Evolutionary conservation across 192 early-diverging fungal genomes (phyloP).

Genomic region (Coemansia erecta): DNA sequence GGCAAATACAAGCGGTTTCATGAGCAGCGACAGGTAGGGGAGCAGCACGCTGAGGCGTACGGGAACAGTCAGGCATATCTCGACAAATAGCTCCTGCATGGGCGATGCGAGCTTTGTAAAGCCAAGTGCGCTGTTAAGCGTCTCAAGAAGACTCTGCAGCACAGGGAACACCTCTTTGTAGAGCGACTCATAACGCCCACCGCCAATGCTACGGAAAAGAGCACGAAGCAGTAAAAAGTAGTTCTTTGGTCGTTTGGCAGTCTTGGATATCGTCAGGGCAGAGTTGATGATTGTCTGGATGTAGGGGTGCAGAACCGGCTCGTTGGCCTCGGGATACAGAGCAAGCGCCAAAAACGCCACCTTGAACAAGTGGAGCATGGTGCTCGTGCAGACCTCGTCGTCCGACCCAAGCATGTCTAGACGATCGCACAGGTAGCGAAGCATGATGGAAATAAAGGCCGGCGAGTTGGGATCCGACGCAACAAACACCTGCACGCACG

Average conservation of each 20-base stretch:
- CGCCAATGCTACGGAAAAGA: constrained; percentile 94
- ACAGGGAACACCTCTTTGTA: constrained; percentile 96
- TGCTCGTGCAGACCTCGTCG: constrained; percentile 48
- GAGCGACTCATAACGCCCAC: constrained; percentile 90
- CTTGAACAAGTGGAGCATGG: constrained; percentile 89
- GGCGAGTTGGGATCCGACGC: constrained; percentile 63
- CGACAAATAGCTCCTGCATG: constrained; percentile 95
- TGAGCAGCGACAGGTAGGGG: constrained; percentile 88
- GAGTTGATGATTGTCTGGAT: constrained; percentile 85
- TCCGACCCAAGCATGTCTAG: constrained; percentile 44
- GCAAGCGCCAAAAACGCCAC: constrained; percentile 91
- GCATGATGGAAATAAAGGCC: constrained; percentile 55
- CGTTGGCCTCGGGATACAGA: constrained; percentile 87
- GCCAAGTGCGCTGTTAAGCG: constrained; percentile 77
- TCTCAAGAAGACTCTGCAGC: constrained; percentile 87
- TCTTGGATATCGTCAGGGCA: constrained; percentile 78
- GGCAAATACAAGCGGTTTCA: constrained; percentile 95
- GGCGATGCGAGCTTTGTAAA: constrained; percentile 76
- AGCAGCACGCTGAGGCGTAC: constrained; percentile 91
- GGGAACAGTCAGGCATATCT: constrained; percentile 95
- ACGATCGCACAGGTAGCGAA: constrained; percentile 45
- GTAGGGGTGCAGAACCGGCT: constrained; percentile 90
- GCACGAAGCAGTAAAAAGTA: constrained; percentile 90
- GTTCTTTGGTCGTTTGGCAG: constrained; percentile 82
- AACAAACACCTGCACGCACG: constrained; percentile 87